A percentile compares a stretch with the other conserved stretches of the same genome.
Conservation (phyloP, 2,329 filamentous ascomycete species). For the Lanzia echinophila region DNA sequence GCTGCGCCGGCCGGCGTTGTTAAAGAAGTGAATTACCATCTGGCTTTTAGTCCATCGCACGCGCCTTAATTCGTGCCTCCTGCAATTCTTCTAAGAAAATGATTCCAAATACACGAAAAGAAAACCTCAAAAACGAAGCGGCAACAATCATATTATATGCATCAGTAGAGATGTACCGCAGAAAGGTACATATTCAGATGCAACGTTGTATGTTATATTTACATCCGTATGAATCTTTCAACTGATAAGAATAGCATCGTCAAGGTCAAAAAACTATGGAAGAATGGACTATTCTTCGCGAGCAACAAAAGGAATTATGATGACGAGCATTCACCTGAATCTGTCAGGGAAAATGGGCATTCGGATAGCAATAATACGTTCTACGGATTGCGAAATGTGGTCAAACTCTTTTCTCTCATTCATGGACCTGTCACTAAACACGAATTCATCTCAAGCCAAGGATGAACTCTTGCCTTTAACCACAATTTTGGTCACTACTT, state of each 20-base stretch:
- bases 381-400: constrained; percentile 18
- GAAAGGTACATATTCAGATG: constrained; percentile 48
- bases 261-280: not conserved
- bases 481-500: not conserved
- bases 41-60: no score
- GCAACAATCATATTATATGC: constrained; percentile 25
- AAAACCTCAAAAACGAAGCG: no score
- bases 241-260: not conserved
- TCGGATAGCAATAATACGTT: constrained; percentile 1
- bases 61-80: no score
- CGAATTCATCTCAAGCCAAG: constrained; percentile 31
- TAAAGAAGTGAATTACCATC: no score
- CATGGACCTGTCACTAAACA: constrained; percentile 31
- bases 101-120: no score
- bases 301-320: constrained; percentile 41
- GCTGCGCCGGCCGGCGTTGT: no score
- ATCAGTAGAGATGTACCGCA: constrained; percentile 39
- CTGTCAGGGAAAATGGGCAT: constrained; percentile 7
- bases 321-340: constrained; percentile 20
- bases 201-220: constrained; percentile 43
- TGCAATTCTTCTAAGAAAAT: no score
- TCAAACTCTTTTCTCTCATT: not conserved
- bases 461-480: constrained; percentile 33
- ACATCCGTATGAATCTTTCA: not conserved
- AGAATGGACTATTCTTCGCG: constrained; percentile 32